Base-by-base conservation (phyloP, 1,139 yeast species). In the Suhomyces panamericanus region DNA sequence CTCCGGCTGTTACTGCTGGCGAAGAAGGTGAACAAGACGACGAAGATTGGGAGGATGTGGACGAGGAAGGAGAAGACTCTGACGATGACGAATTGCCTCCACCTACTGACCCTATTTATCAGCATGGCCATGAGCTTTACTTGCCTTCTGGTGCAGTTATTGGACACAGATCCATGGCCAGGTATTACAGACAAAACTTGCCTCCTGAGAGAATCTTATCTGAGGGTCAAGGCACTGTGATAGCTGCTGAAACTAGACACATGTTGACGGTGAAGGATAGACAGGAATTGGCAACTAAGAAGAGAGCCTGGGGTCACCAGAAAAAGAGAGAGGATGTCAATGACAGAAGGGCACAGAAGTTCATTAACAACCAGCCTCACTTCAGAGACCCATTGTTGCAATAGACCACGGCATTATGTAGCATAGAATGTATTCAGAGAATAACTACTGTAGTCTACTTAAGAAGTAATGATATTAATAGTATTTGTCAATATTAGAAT, bases 201-300 rank as follows among this genome's bases (percentile, higher is more conserved):
- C 82, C 84, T 44, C 95, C 96, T 1, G 91, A 87, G 49, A 70
- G 78, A 48, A 79, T 80, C 41, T 73, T 85, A 35, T 76, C 85
- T 28, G 96, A 90, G 62, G 98, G 96, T 39, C 96, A 89, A 69
- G 95, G 96, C 53, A 93, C 98, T 0, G 85, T 93, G 26, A 77
- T 88, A 60, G 96, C 97, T 29, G 97, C 96, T 2, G 97, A 91
- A 61, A 80, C 91, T 3, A 81, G 96, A 67, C 86, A 82, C 46
- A 75, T 85, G 70, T 71, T 81, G 52, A 63, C 72, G 30, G 69
- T 78, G 41, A 65, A 72, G 54, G 79, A 79, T 59, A 77, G 79
- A 63, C 65, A 76, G 52, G 78, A 78, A 46, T 69, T 81, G 41
- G 80, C 83, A 39, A 73, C 73, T 33, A 83, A 83, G 66, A 88